Evolutionary conservation across 495 filamentous ascomycete species (phyloP), one percentile per base, ranked within the genome.

Genomic region (Podospora bellae-mahoneyi): DNA sequence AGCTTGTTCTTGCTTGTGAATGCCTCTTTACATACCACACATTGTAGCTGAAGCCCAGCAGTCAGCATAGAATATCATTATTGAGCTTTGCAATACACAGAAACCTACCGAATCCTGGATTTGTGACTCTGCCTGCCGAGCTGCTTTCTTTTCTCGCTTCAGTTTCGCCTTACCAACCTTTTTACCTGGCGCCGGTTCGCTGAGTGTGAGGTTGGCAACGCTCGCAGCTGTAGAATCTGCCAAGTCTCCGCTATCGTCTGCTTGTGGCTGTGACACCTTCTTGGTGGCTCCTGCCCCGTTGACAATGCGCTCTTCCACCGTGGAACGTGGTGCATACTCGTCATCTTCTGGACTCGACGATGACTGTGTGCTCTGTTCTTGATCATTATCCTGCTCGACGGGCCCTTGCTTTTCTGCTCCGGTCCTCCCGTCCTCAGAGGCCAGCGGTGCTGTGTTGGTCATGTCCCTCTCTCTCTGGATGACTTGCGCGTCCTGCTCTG

Each of bases 91-190:
- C 30, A 5, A 32, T 32, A 32, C 30, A 5, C 30, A 1, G 26
- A 34, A n/a, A 5, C 32, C 65, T 74, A 83, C 82, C 55, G 72
- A 64, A 60, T 75, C 75, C 13, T 75, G 71, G 55, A 78, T 77
- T 30, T 78, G 70, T 3, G 78, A 68, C 19, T 75, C 77, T 19
- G 78, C 83, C 65, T 85, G 78, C 44, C 87, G 84, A 30, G 91
- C 90, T 19, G 90, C 90, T 73, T 87, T 92, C 77, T 93, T 97
- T 55, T 91, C 90, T 57, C 91, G 86, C 75, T 92, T 97, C 68
- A 90, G 85, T 75, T 94, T 97, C 9, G 95, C 95, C 76, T 94
- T 97, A 27, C 95, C 94, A 2, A 91, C 54, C 71, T 90, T 92
- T 65, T 77, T 82, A 48, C 66, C 69, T 16, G 73, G 64, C 57